These are phyloP conservation scores for Euphorbia celastroides DNA, from an alignment of 441 rosid species.

Conservation along the genomic window DNA sequence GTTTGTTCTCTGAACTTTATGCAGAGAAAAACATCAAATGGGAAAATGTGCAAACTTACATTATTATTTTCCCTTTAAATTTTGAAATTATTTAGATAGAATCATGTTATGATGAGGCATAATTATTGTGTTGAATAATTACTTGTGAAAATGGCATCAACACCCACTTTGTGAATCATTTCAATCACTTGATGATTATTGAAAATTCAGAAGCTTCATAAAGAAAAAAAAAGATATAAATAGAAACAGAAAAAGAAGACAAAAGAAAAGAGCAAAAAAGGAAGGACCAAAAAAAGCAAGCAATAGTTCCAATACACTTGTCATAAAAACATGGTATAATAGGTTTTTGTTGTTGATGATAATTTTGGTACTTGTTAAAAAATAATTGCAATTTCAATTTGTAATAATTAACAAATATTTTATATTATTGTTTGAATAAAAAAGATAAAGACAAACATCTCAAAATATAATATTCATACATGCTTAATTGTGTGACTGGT, in stretches of 20 bases:
- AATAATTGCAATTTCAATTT: no score
- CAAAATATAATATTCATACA: no score
- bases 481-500: neutral
- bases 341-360: no score
- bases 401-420: no score
- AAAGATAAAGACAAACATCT: no score
- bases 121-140: neutral
- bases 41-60: no score
- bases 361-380: no score
- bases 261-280: neutral
- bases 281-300: neutral
- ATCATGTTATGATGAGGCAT: neutral
- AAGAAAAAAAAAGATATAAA: neutral
- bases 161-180: slow-evolving; percentile 5
- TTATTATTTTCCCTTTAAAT: no score
- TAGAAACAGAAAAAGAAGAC: neutral
- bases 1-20: no score
- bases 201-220: neutral
- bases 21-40: no score
- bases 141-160: neutral
- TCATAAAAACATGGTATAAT: neutral
- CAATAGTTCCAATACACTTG: neutral
- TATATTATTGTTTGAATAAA: no score
- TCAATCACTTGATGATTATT: neutral
- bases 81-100: no score